Evolutionary conservation across 1,139 yeast genomes (phyloP).

Genomic region (Suhomyces kunorum): DNA sequence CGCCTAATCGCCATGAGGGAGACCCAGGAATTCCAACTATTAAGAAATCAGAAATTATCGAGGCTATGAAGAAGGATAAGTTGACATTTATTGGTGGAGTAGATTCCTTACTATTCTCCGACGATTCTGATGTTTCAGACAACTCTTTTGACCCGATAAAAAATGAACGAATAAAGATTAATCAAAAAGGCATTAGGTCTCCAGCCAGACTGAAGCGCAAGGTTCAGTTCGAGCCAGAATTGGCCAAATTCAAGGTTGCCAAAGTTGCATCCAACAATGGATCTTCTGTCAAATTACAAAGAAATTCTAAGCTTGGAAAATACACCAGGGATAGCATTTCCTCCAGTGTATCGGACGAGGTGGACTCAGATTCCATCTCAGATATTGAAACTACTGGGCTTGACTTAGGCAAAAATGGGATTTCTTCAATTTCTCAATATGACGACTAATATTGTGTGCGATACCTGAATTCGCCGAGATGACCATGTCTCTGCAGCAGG

Average conservation of each 20-base stretch:
- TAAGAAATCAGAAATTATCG: constrained; percentile 16
- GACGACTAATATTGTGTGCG: too few species aligned
- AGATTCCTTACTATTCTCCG: constrained; percentile 14
- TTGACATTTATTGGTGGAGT: constrained; percentile 13
- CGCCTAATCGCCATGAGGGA: neutral
- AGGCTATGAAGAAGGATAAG: constrained; percentile 10
- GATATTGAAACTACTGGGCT: neutral
- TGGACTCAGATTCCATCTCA: neutral
- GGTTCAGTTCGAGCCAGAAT: too few species aligned
- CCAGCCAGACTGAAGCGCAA: neutral
- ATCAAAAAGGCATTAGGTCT: neutral
- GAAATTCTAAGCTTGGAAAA: too few species aligned
- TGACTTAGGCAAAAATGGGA: neutral
- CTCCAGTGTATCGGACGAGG: neutral
- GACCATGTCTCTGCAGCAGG: too few species aligned
- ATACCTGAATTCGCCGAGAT: too few species aligned
- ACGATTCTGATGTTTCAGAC: constrained; percentile 19
- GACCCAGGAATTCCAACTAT: constrained; percentile 7
- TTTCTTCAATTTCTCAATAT: too few species aligned
- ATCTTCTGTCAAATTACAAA: too few species aligned
- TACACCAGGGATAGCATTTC: too few species aligned
- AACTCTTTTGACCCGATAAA: constrained; percentile 17
- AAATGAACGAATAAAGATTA: constrained; percentile 12
- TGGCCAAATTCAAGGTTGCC: too few species aligned
- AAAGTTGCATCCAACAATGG: too few species aligned